Evolutionary conservation across 83 land plant species (phyloP), one percentile per base, ranked within the genome.

Genomic region (Diphasiastrum complanatum): DNA sequence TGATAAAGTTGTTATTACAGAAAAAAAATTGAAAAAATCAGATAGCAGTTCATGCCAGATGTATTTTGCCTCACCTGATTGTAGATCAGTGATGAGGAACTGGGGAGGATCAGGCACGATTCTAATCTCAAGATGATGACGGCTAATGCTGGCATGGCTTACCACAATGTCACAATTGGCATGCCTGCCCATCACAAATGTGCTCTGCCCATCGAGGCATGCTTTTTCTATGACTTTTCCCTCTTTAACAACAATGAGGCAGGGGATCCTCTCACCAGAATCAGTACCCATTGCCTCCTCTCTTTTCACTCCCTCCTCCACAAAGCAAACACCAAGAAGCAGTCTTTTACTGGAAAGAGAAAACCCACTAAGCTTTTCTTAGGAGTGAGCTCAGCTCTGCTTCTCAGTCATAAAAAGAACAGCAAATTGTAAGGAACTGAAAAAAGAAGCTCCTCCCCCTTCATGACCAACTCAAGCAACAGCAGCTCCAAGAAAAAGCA

Each of bases 121-220:
- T 41, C 47, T 67, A 32, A 75, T 68, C 54, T 75, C 63, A 2
- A 75, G 61, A 27, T 75, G 78, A n/a, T 40, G 74, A 2, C 78
- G 67, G 57, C 74, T 68, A 37, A 51, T 69, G 53, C 78, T 75
- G 23, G 78, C 68, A 63, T 75, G 78, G 14, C 52, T 73, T 32
- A 68, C 75, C 24, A 43, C 24, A 29, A 75, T 55, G 40, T 75
- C 78, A 33, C 78, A 75, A 19, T 62, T 47, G 6, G 43, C 38
- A 28, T 75, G 73, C 45, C 78, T 50, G 5, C 78, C 78, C 1
- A 62, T 43, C 45, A 68, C 31, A 56, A 64, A 68, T 28, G 63
- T 2, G n/a, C 69, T 73, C 31, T 34, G 34, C 16, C 63, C 74
- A 16, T 75, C 54, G 50, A 75, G 66, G 40, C 66, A 41, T 33